Evolutionary conservation across 768 basidiomycete species (phyloP), one percentile per base, ranked within the genome.

Genomic region (Hysterangium stoloniferum): DNA sequence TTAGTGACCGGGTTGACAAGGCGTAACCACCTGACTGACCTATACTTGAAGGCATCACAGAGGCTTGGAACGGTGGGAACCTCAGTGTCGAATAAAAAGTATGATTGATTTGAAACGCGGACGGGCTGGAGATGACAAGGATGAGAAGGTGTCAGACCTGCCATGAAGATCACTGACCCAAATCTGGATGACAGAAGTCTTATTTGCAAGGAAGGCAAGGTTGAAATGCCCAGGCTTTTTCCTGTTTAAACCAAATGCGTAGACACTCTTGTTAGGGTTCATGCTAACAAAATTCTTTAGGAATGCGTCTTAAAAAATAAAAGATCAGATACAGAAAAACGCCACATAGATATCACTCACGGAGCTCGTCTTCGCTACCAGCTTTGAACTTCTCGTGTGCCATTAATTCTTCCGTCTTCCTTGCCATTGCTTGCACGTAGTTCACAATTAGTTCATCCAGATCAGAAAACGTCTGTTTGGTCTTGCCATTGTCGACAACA

Each of bases 371-470:
- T 66, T 94, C 88, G 8, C 82, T 74, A 17, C 85, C 86, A 29
- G 79, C 79, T 65, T 92, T 92, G 75, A 86, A 98, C 64, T 96
- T 96, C 60, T 98, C 96, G 60, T 93, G 88, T 20, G 83, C 79
- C 83, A 92, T 92, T 49, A 98, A 69, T 62, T 98, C 93, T 64
- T 97, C 94, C 1, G 97, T 85, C 57, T 89, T 84, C 34, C 90
- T 81, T 37, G 88, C 84, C 74, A 94, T 94, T 7, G 92, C 85
- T 71, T 92, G 89, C 35, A 98, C 82, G 64, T 99, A 93, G 60
- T 93, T 93, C 64, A 97, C 92, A 57, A 98, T 91, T 57, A 99
- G 65, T 63, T 99, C 95, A 64, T 99, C 96, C 51, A 99, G 74
- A 73, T 98, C 96, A 34, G 85, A 80, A 64, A 94, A 98, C 19